A percentile compares a stretch with the other conserved stretches of the same genome.
Evolutionary conservation across 257 asterid species (phyloP).

Genomic region (Nicotiana sylvestris): DNA sequence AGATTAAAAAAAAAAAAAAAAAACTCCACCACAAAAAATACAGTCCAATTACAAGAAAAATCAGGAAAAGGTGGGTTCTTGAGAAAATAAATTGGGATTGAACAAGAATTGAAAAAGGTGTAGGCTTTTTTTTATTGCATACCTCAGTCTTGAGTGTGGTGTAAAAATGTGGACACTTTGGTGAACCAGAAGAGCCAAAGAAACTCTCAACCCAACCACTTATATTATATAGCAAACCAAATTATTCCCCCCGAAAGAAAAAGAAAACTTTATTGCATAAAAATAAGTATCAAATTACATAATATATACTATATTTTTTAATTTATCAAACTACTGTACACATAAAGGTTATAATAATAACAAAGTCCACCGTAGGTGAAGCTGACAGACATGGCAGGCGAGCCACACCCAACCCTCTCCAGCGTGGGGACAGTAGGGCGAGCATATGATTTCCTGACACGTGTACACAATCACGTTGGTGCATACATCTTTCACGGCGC

Average conservation of each 20-base stretch:
- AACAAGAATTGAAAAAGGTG: slow-evolving; percentile 12
- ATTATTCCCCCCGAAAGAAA: slow-evolving; percentile 12
- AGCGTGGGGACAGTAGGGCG: slow-evolving; percentile 14
- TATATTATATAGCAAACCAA: slow-evolving; percentile 24
- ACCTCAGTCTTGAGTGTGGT: slow-evolving; percentile 24
- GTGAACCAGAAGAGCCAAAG: slow-evolving; percentile 47
- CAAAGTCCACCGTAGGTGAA: slow-evolving; percentile 33
- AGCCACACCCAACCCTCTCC: slow-evolving; percentile 29
- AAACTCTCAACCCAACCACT: slow-evolving; percentile 31
- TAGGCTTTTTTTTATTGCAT: slow-evolving; percentile 23
- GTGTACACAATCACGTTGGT: neutral
- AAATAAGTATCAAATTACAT: neutral
- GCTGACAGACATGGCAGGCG: slow-evolving; percentile 32
- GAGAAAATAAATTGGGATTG: neutral
- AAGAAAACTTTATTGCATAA: slow-evolving; percentile 18
- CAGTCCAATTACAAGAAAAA: neutral
- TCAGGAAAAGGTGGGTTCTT: neutral
- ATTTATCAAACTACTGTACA: slow-evolving; percentile 16
- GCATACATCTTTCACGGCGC: slow-evolving; percentile 1
- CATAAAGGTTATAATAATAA: slow-evolving; percentile 28
- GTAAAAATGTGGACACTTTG: slow-evolving; percentile 19
- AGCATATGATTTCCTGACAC: neutral
- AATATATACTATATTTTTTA: neutral
- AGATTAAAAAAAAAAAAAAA: neutral
- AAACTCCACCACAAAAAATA: neutral